A percentile compares a stretch with the other conserved stretches of the same genome.
Evolutionary conservation across 1,284 basidiomycete genomes (phyloP).

Genomic region (Pascua guehoae): DNA sequence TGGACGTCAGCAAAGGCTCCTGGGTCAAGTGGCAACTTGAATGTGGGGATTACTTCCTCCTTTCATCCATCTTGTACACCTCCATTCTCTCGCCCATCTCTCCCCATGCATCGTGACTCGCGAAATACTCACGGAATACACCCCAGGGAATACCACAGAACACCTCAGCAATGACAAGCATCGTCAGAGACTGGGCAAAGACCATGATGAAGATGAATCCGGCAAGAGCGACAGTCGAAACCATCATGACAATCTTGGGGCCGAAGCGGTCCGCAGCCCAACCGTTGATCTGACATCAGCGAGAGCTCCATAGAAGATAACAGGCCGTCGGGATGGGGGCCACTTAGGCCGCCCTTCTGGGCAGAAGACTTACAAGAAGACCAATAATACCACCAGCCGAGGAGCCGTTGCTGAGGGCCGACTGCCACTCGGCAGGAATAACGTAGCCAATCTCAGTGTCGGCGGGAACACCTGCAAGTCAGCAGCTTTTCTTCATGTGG

Average conservation of each 20-base stretch:
- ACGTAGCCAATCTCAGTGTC: not conserved
- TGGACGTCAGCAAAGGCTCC: too few relatives aligned
- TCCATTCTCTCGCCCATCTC: not conserved
- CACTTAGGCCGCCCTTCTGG: too few relatives aligned
- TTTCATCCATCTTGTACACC: not conserved
- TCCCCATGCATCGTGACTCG: constrained; percentile 17
- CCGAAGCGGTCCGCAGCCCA: constrained; percentile 21
- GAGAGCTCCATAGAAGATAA: not conserved
- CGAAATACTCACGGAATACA: constrained; percentile 24
- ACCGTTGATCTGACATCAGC: constrained; percentile 19
- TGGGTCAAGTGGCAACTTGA: too few relatives aligned
- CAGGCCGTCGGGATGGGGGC: too few relatives aligned
- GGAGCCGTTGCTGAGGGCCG: constrained; percentile 19
- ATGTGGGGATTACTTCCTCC: not conserved
- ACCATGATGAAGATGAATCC: constrained; percentile 42
- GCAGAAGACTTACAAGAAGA: not conserved
- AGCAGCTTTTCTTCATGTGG: constrained; percentile 3
- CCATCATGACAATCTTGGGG: constrained; percentile 26
- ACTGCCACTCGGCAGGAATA: constrained; percentile 23
- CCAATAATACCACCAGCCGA: constrained; percentile 17
- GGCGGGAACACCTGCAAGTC: not conserved
- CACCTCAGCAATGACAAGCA: constrained; percentile 25
- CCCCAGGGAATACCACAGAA: constrained; percentile 31
- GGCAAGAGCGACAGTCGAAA: constrained; percentile 34
- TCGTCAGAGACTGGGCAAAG: constrained; percentile 27